phyloP scores from a whole-genome alignment of 2,329 filamentous ascomycete species.

The Passalora sequoiae region DNA sequence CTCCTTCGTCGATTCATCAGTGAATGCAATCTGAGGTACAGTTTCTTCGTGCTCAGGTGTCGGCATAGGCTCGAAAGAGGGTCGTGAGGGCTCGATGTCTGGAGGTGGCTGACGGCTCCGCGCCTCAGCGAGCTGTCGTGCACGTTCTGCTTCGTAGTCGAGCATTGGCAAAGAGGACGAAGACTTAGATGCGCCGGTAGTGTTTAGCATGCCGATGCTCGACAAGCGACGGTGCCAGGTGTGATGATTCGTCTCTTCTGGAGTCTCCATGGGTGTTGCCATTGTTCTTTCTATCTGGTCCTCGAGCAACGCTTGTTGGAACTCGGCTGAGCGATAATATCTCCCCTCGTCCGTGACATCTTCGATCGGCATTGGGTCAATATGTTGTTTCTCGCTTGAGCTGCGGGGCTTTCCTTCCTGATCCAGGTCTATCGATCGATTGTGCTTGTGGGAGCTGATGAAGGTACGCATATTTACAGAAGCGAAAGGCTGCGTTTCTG shows the following conservation, averaged over 20 bases:
- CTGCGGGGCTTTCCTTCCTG: slow-evolving; percentile 5
- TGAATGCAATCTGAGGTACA: no score
- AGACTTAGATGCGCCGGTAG: slow-evolving; percentile 12
- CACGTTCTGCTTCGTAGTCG: slow-evolving; percentile 9
- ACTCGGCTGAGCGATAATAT: slow-evolving; percentile 20
- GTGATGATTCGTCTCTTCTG: slow-evolving; percentile 6
- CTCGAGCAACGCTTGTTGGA: slow-evolving; percentile 18
- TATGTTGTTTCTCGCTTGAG: slow-evolving; percentile 11
- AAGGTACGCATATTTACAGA: background rate
- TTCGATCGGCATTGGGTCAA: slow-evolving; percentile 12
- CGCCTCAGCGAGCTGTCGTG: slow-evolving; percentile 1
- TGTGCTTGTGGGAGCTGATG: background rate
- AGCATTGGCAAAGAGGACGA: slow-evolving; percentile 7
- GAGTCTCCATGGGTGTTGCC: background rate
- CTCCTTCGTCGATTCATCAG: no score
- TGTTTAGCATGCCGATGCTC: slow-evolving; percentile 4
- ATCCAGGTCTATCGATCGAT: background rate
- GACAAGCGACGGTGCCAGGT: slow-evolving; percentile 8
- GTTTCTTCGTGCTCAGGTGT: no score
- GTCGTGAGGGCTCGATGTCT: background rate
- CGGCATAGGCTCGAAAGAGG: background rate
- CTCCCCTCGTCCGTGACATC: slow-evolving; percentile 13
- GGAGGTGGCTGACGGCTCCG: background rate
- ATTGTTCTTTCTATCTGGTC: slow-evolving; percentile 13
- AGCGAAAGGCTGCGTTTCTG: background rate